Evolutionary conservation across 2,329 filamentous ascomycete species (phyloP), one percentile per base, ranked within the genome.

Genomic region (Domatiomyces catenatus): DNA sequence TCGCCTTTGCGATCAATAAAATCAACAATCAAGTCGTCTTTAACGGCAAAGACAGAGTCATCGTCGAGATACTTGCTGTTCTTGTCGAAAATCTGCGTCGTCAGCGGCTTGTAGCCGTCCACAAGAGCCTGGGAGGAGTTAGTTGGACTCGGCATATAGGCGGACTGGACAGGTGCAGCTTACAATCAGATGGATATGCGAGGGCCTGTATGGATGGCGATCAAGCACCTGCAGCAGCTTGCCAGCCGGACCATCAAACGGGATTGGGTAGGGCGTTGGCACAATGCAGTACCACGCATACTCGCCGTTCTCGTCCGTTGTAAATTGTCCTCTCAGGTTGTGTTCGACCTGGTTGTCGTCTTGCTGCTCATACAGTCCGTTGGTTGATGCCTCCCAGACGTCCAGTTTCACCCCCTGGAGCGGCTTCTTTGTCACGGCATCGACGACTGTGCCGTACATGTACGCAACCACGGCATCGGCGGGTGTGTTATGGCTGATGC

Each of bases 381-480:
- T 89, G 28, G 85, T 83, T 0, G 79, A 83, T 0, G 84, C 83
- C 62, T 89, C 81, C 85, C 86, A 92, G 48, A 89, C 75, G 61
- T 90, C 85, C 36, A 92, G 73, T 19, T 77, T 72, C 1, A 83
- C 83, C 52, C 73, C 73, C 17, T 75, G 71, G 44, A 90, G 71
- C 0, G 83, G 81, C 64, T 77, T 69, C 49, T 80, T 79, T 0
- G 81, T 85, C 28, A 61, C 64, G 47, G 76, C 77, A 62, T 77
- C 71, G 20, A 75, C 63, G 1, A 82, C 74, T 2, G 61, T 70
- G 47, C 85, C 83, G 57, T 85, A 76, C 73, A 87, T 80, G 60
- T 74, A 78, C 2, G 75, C 73, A 24, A 80, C 67, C 54, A 83
- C 68, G 22, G 71, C 75, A 51, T 73, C 67, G 2, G 69, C 60